Base-by-base conservation (phyloP, 2,329 filamentous ascomycete species). In the Trichoderma atroviride region DNA sequence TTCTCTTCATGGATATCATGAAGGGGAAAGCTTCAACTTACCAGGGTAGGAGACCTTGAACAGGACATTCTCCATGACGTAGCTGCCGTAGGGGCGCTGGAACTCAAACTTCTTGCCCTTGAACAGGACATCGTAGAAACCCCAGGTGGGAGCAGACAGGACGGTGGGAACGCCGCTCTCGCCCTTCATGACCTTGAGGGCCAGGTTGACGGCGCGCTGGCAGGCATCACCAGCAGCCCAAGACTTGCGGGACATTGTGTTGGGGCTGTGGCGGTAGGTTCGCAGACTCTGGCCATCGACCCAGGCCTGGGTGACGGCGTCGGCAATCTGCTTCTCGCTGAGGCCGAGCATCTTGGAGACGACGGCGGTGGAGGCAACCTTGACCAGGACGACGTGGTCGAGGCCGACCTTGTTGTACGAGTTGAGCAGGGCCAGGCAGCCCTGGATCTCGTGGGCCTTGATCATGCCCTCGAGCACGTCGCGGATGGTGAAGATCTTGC, bases 11-110 rank as follows among this genome's bases (percentile, higher is more conserved):
- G 53, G 53, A n/a, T 4, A n/a, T 22, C 4, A 6, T 13, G 14
- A 5, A 2, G 6, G n/a, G n/a, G 4, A 19, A 4, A 33, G 33
- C 9, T 13, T 47, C 16, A 22, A 80, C 87, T 80, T 85, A 93
- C 92, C 92, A 78, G 95, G 95, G 81, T 97, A 98, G 57, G 96
- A 99, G 71, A 99, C 96, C 89, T 99, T 99, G 91, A 99, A 99
- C 73, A 99, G 90, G 71, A 99, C 94, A 78, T 98, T 99, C 89
- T 99, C 96, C 96, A 99, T 99, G 74, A 99, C 96, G 82, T 99
- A 99, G 86, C 92, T 97, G 79, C 94, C 95, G 79, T 99, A 99
- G 70, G 91, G 89, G 72, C 96, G 90, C 86, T 98, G 95, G 87
- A 97, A 99, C 81, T 94, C 86, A 80, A 99, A 99, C 82, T 92